phyloP scores from a whole-genome alignment of 306 rosid genomes.

The Vigna angularis region DNA sequence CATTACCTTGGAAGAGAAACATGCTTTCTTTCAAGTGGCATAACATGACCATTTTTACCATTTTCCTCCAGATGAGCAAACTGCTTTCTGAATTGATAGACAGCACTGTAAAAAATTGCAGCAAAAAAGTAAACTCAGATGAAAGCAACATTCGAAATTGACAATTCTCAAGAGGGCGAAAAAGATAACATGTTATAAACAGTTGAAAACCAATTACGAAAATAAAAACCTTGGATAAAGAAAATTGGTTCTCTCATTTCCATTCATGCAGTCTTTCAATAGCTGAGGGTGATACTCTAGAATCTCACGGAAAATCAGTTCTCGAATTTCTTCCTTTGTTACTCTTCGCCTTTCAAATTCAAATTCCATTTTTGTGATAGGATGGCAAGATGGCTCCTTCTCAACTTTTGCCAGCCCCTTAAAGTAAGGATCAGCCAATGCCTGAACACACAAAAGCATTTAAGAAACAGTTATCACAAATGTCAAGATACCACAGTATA shows the following conservation, averaged over 20 bases:
- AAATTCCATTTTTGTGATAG: slow-evolving; percentile 93
- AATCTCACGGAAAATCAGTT: slow-evolving; percentile 88
- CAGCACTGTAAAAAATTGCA: slow-evolving; percentile 66
- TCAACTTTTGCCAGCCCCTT: slow-evolving; percentile 85
- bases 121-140: slow-evolving; percentile 27
- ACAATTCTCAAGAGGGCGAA: neutral
- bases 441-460: slow-evolving; percentile 57
- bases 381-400: slow-evolving; percentile 98
- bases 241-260: slow-evolving; percentile 95
- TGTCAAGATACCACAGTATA: slow-evolving; percentile 20
- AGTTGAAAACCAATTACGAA: slow-evolving; percentile 8
- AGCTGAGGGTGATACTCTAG: slow-evolving; percentile 97
- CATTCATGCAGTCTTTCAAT: slow-evolving; percentile 88
- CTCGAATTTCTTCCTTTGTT: slow-evolving; percentile 93
- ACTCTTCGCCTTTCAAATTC: slow-evolving; percentile 96
- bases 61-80: slow-evolving; percentile 95
- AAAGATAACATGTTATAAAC: neutral
- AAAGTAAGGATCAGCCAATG: slow-evolving; percentile 92
- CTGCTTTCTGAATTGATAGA: slow-evolving; percentile 93
- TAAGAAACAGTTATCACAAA: slow-evolving; percentile 10
- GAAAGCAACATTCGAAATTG: slow-evolving; percentile 5
- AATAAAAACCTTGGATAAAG: slow-evolving; percentile 80
- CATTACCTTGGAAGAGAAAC: slow-evolving; percentile 93
- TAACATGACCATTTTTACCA: slow-evolving; percentile 82
- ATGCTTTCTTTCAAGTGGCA: slow-evolving; percentile 93